Evolutionary conservation across 177 flowering plant genomes (phyloP).

Genomic region (Tripterygium wilfordii): DNA sequence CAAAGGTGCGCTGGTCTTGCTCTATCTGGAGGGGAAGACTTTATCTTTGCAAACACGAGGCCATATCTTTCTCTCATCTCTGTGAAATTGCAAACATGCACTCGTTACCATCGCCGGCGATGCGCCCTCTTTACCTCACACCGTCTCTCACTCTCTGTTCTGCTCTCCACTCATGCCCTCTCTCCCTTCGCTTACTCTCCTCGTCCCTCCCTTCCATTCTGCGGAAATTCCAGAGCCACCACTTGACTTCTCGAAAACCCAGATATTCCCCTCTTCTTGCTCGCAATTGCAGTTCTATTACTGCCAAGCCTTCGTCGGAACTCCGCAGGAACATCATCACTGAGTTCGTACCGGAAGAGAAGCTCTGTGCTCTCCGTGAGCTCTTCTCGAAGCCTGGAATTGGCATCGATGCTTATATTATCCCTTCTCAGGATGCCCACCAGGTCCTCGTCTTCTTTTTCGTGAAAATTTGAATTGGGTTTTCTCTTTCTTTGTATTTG

Average conservation of each 20-base stretch:
- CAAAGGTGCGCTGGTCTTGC: too few species aligned
- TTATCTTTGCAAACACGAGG: too few species aligned
- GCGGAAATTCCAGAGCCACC: constrained; percentile 16
- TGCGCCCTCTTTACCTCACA: constrained; percentile 12
- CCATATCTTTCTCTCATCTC: constrained; percentile 3
- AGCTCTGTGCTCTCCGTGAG: constrained; percentile 68
- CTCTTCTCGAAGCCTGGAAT: constrained; percentile 65
- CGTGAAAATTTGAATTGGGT: too few species aligned
- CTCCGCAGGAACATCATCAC: constrained; percentile 28
- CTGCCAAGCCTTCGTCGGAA: constrained; percentile 74
- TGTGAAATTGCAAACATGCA: constrained; percentile 4
- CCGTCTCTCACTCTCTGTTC: background rate
- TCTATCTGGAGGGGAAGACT: too few species aligned
- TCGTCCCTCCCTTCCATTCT: constrained; percentile 18
- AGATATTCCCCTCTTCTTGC: constrained; percentile 13
- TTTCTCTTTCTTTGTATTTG: background rate
- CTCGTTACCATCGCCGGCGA: constrained; percentile 15
- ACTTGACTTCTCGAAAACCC: constrained; percentile 7
- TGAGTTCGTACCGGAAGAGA: constrained; percentile 41
- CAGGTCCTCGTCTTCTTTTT: constrained; percentile 47
- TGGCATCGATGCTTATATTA: constrained; percentile 80
- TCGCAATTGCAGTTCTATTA: constrained; percentile 36
- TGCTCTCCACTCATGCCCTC: constrained; percentile 1
- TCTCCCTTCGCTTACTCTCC: constrained; percentile 18
- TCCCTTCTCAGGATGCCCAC: constrained; percentile 97